These are phyloP conservation scores for Gardenia jasminoides DNA, from an alignment of 257 asterid genomes.

Conservation along the genomic window DNA sequence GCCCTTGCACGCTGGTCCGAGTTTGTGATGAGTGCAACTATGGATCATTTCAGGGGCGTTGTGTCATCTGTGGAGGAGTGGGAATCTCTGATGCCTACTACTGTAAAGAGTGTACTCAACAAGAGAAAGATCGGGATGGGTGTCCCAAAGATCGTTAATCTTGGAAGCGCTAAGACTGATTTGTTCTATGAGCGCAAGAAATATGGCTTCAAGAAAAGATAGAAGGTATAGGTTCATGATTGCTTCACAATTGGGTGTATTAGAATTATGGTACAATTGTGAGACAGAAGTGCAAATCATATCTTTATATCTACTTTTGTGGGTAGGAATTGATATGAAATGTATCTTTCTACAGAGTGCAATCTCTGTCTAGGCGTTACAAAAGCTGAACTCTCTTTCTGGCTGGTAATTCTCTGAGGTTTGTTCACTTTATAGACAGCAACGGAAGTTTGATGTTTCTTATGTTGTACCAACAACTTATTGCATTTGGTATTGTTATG, in stretches of 20 bases:
- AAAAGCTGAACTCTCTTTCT: neutral
- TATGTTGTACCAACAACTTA: neutral
- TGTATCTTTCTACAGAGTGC: too few species aligned
- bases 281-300: neutral
- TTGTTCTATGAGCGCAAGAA: constrained; percentile 83
- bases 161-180: constrained; percentile 87
- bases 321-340: neutral
- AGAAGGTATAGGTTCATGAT: constrained; percentile 10
- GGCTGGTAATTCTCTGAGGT: neutral
- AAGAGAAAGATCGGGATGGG: constrained; percentile 84
- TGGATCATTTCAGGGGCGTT: constrained; percentile 87
- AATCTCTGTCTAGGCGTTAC: neutral
- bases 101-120: constrained; percentile 90
- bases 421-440: neutral
- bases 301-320: neutral
- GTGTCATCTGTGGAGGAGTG: constrained; percentile 81
- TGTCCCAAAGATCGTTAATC: constrained; percentile 85
- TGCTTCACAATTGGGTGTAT: neutral
- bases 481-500: neutral
- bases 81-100: constrained; percentile 85
- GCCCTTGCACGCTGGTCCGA: constrained; percentile 86
- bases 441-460: neutral
- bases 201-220: constrained; percentile 76
- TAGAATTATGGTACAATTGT: neutral
- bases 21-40: constrained; percentile 90